Evolutionary conservation across 192 early-diverging fungal species (phyloP), one percentile per base, ranked within the genome.

Genomic region (Pilobolus umbonatus): DNA sequence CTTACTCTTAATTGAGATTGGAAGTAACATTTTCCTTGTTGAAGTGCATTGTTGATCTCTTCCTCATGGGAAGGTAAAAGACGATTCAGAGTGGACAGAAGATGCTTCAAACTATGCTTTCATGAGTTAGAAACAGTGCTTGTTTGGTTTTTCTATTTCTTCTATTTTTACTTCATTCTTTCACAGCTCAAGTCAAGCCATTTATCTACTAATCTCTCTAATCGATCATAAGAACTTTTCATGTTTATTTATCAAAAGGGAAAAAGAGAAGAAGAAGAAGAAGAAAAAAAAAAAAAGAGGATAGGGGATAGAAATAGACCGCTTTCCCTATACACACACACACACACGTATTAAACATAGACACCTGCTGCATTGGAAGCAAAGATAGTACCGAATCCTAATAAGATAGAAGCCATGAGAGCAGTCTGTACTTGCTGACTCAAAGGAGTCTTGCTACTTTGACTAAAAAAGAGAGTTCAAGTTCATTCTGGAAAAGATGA

Each of bases 291-390:
- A 42, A 53, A 53, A 53, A 53, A 53, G 17, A 14, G 22, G 14
- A 25, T 24, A 36, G 36, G 9, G 14, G 36, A 29, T 31, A 22
- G n/a, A 24, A 31, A 34, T 19, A 51, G 17, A n/a, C 40, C 10
- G 7, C 8, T 30, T 26, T 4, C 12, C 11, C 15, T 29, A 9
- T 32, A 31, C 17, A 9, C 17, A 15, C 3, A 17, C 32, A 15
- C 15, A 21, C 6, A 26, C 15, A 7, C 30, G 24, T 28, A 29
- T 60, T 67, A 75, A 30, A 75, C 60, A 44, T 75, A 75, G 40
- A 75, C 51, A n/a, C 73, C 73, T 44, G 71, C 73, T 10, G 68
- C 46, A 44, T 71, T 32, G 44, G 67, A 75, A 17, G 69, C 47
- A 19, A 75, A 75, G 32, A 75, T 48, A 15, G 56, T 67, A 38